A percentile compares a stretch with the other conserved stretches of the same genome.
Conservation (phyloP, 495 filamentous ascomycete genomes). For the Penicillium nucicola region DNA sequence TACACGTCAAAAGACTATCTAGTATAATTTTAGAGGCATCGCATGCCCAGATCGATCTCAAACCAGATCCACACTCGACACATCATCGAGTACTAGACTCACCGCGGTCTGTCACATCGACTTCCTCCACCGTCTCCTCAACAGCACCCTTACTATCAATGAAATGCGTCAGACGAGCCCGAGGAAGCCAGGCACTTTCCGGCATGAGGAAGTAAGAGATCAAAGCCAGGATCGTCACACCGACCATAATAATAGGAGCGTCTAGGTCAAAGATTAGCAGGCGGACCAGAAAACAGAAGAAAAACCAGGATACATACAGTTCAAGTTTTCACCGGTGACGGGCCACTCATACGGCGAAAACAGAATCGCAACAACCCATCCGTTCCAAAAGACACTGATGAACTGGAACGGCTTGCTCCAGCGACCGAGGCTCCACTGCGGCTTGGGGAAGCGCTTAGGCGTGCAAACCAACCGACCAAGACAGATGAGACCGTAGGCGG, state of each 20-base stretch:
- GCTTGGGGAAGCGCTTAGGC: slow-evolving; percentile 43
- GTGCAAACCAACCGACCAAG: slow-evolving; percentile 49
- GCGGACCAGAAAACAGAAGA: neutral
- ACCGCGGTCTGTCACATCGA: slow-evolving; percentile 3
- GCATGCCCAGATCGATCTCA: neutral
- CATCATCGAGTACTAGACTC: slow-evolving; percentile 15
- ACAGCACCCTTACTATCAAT: slow-evolving; percentile 42
- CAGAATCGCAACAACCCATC: slow-evolving; percentile 47
- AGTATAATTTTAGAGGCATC: neutral
- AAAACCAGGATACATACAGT: slow-evolving; percentile 33
- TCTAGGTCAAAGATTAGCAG: slow-evolving; percentile 26
- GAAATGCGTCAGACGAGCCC: slow-evolving; percentile 41
- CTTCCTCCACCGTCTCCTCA: slow-evolving; percentile 26
- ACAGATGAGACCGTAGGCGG: slow-evolving; percentile 53
- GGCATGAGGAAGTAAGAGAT: slow-evolving; percentile 48
- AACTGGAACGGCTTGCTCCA: slow-evolving; percentile 48
- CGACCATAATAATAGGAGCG: slow-evolving; percentile 48
- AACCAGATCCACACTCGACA: neutral
- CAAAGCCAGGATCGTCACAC: slow-evolving; percentile 46
- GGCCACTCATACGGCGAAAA: slow-evolving; percentile 48
- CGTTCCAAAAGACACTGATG: slow-evolving; percentile 49
- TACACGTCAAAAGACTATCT: neutral
- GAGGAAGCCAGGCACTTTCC: slow-evolving; percentile 44
- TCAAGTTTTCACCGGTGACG: slow-evolving; percentile 42
- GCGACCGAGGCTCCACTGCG: slow-evolving; percentile 41